Base-by-base conservation (phyloP, 1,284 basidiomycete species). In the Sporisorium graminicola region DNA sequence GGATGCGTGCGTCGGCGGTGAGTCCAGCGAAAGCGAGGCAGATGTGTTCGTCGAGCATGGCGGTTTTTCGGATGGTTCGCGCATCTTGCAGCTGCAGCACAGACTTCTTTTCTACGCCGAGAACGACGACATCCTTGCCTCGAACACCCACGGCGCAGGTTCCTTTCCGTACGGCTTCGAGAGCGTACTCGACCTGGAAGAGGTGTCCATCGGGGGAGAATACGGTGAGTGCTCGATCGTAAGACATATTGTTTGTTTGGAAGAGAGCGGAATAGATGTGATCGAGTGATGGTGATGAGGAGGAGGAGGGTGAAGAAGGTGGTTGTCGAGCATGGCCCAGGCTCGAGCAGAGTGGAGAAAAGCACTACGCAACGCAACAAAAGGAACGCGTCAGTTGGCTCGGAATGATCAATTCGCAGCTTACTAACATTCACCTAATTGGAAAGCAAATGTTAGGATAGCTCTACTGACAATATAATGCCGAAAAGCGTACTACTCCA, bases 61-160 rank as follows among this genome's bases (percentile, higher is more conserved):
- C 97, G 14, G 98, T 96, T 87, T 99, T 99, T 66, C 96, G 90
- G 18, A 99, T 95, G 2, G 97, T 99, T 62, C 97, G 90, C 12
- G 97, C 93, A 87, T 99, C 97, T 89, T 99, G 97, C 9, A 99
- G 90, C 87, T 99, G 97, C 27, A 98, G 89, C 18, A 98, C 91
- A 0, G 94, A 95, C 87, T 98, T 99, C 91, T 99, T 99, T 89
- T 99, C 97, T 22, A 99, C 97, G 59, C 96, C 97, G 27, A 99
- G 90, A 5, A 99, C 94, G 5, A 98, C 97, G 37, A 95, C 93
- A 82, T 95, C 92, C 85, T 93, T 92, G 74, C 97, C 97, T 72
- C 94, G 91, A 33, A 99, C 94, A 57, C 97, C 97, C 69, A 99
- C 96, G 58, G 96, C 96, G 86, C 96, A 98, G 16, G 97, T 99